A percentile compares a stretch with the other conserved stretches of the same genome.
phyloP scores from a whole-genome alignment of 345 rosid species.

The Dipteronia dyeriana region DNA sequence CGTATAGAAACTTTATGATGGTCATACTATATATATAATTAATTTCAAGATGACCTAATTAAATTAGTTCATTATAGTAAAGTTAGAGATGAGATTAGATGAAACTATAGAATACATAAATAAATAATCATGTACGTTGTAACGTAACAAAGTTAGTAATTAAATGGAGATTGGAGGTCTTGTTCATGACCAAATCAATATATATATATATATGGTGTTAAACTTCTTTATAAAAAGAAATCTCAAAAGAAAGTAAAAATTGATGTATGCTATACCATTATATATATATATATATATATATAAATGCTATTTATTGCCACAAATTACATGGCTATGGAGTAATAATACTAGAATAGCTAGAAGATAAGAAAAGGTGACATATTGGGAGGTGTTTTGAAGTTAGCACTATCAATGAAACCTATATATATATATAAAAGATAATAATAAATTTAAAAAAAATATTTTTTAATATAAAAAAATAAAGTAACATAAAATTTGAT shows the following conservation, averaged over 20 bases:
- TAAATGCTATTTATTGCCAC: conserved; percentile 26
- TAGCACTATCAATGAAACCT: background rate
- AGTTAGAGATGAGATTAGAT: background rate
- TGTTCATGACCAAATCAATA: background rate
- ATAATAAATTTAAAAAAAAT: background rate
- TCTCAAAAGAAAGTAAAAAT: no score
- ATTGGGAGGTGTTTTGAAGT: background rate
- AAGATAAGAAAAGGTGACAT: conserved; percentile 16
- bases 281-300: no score
- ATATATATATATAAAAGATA: background rate
- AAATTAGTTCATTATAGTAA: no score
- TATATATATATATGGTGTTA: no score
- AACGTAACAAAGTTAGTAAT: background rate
- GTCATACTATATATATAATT: background rate
- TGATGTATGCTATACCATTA: conserved; percentile 18
- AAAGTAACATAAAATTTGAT: background rate
- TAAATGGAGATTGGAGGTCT: background rate
- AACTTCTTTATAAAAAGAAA: no score
- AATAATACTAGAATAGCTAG: conserved; percentile 13
- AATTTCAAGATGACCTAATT: background rate
- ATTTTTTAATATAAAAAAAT: no score
- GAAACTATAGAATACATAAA: no score
- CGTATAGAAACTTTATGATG: background rate
- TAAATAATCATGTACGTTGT: background rate
- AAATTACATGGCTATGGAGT: conserved; percentile 25